Conservation (phyloP, 129 eudicot species). For the Flaveria brownii region DNA sequence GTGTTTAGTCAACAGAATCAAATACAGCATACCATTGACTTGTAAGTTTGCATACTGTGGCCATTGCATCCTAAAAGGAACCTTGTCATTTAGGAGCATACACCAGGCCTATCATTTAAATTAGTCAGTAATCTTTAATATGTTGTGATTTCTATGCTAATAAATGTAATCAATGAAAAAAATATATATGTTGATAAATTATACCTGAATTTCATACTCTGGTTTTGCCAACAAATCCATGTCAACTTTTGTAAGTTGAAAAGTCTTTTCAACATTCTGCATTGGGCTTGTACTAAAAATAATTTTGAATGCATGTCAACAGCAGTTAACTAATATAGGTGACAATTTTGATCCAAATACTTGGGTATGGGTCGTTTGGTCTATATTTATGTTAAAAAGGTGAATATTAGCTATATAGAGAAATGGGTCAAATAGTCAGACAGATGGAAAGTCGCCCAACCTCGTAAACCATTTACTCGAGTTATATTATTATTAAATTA, state of each 20-base stretch:
- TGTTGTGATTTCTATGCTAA: neutral
- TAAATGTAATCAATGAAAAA: neutral
- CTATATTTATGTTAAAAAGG: neutral
- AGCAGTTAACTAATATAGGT: neutral
- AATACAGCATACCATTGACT: conserved; percentile 62
- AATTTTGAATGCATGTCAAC: neutral
- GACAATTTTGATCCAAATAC: neutral
- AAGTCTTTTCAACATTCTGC: conserved; percentile 76
- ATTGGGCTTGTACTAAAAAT: conserved; percentile 70
- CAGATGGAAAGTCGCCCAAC: neutral
- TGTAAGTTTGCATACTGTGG: conserved; percentile 93
- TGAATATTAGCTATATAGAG: neutral
- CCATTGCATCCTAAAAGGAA: conserved; percentile 97
- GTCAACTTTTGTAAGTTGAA: conserved; percentile 75
- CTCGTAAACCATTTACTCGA: neutral
- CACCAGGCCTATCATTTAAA: conserved; percentile 53
- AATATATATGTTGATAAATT: conserved; percentile 16
- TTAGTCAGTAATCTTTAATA: conserved; percentile 19
- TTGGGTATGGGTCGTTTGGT: neutral
- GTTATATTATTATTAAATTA: neutral
- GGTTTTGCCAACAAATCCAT: conserved; percentile 73
- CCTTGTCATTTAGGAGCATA: conserved; percentile 95
- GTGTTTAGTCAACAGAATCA: conserved; percentile 11
- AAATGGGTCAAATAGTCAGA: neutral
- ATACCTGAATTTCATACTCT: conserved; percentile 94